A percentile compares a stretch with the other conserved stretches of the same genome.
Evolutionary conservation across 352 stramenopile species (phyloP).

Genomic region (Saprolegnia diclina): DNA sequence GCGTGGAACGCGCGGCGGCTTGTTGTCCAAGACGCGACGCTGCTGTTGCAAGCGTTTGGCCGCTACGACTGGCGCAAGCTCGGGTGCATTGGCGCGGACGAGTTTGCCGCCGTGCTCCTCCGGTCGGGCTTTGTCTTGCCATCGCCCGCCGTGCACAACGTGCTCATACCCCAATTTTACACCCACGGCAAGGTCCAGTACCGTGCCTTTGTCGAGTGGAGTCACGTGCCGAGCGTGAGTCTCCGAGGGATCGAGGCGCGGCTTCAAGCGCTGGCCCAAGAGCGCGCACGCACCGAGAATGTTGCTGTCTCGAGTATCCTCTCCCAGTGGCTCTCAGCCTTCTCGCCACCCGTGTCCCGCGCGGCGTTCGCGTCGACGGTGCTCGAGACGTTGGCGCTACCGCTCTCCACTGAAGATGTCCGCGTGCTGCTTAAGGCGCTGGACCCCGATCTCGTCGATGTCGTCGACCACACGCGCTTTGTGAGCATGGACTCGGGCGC

Average conservation of each 20-base stretch:
- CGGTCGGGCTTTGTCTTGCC: slow-evolving; percentile 45
- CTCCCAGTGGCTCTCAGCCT: slow-evolving; percentile 37
- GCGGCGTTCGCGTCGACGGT: slow-evolving; percentile 41
- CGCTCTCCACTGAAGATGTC: slow-evolving; percentile 47
- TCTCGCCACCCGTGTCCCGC: slow-evolving; percentile 38
- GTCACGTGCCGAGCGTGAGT: slow-evolving; percentile 26
- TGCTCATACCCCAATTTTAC: slow-evolving; percentile 47
- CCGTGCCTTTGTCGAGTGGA: slow-evolving; percentile 62
- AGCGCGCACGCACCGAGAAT: slow-evolving; percentile 25
- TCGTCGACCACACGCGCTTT: slow-evolving; percentile 47
- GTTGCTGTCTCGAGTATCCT: slow-evolving; percentile 40
- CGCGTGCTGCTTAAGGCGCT: slow-evolving; percentile 48
- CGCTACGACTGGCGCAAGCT: slow-evolving; percentile 58
- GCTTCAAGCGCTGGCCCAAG: slow-evolving; percentile 39
- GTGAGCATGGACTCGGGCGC: slow-evolving; percentile 55
- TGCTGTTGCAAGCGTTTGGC: slow-evolving; percentile 49
- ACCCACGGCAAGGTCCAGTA: slow-evolving; percentile 51
- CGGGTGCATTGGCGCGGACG: slow-evolving; percentile 39
- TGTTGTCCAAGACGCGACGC: slow-evolving; percentile 31
- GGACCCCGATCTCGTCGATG: slow-evolving; percentile 44
- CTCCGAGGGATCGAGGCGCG: slow-evolving; percentile 19
- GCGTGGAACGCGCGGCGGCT: slow-evolving; percentile 49
- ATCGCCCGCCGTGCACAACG: slow-evolving; percentile 36
- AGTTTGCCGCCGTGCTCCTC: slow-evolving; percentile 42
- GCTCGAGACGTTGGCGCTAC: slow-evolving; percentile 33